Base-by-base conservation (phyloP, 148 eudicot genomes). In the Cornus controversa region DNA sequence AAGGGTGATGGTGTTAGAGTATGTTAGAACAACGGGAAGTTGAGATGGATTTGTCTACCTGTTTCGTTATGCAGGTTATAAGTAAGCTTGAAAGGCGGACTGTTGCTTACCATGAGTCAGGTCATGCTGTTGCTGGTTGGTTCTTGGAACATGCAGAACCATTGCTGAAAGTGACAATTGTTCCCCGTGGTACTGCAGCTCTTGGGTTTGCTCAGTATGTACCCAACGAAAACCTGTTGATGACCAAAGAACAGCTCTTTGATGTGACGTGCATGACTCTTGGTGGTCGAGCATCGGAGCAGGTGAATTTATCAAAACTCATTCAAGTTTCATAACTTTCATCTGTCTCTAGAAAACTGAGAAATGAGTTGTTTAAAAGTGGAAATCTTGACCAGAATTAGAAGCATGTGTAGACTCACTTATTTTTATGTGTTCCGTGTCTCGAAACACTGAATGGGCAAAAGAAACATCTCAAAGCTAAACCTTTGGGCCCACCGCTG, bases 71-170 rank as follows among this genome's bases (percentile, higher is more conserved):
- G 73, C 84, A 96, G 99, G 99, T 96, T 45, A 91, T 96, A 71
- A 96, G 98, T 88, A 91, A 96, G 87, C 76, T 82, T 81, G 98
- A 96, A 81, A 79, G 99, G 63, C 74, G 90, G 75, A 96, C 99
- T 73, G 99, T 96, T 77, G 99, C 99, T 5, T 96, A 93, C 78
- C 99, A 95, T 77, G 99, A 93, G 86, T 83, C 98, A 14, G 99
- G 99, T 54, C 99, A 95, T 88, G 99, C 99, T 87, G 99, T 95
- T 71, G 75, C 94, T 71, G 99, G 99, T 76, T 95, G 99, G 98
- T 93, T 93, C 77, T 78, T 95, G 81, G 99, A 95, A 77, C 97
- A 96, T 64, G 98, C 99, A 26, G 99, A 96, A 66, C 98, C 99
- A 4, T 84, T 96, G 78, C 86, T 96, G 69, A 96, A 96, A 84